Base-by-base conservation (phyloP, 2,329 filamentous ascomycete species). In the Aspergillus awamori region DNA sequence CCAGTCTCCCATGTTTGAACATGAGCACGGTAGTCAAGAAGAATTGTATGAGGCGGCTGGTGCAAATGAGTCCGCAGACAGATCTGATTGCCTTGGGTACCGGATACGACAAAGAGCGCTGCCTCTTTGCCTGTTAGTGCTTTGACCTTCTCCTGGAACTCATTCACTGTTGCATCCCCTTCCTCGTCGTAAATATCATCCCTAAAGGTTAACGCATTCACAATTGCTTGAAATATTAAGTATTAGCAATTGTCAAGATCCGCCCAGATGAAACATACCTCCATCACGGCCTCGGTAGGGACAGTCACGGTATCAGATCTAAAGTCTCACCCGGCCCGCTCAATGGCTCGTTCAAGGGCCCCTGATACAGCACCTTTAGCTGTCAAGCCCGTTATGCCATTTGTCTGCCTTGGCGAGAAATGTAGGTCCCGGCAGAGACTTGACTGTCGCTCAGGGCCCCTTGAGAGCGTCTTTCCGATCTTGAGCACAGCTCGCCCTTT, bases 81-180 rank as follows among this genome's bases (percentile, higher is more conserved):
- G 48, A 78, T 70, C 64, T 77, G 74, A 59, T 78, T 78, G n/a
- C 74, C 74, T 74, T 76, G 75, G n/a, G 75, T 78, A 2, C 76
- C 73, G 6, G 76, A 76, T 15, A 75, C 58, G 22, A 71, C 68
- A 60, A 74, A 75, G 3, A 77, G 63, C 1, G 69, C 70, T 8
- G 69, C 71, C 54, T 77, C 72, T 57, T 72, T 73, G 24, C 75
- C 75, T 1, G 72, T 73, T 2, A 77, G 56, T 17, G 64, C 63
- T 4, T 69, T 66, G 38, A 78, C 63, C 26, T 71, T 69, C 17
- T 69, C 60, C 59, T 77, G 69, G 24, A 77, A 70, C 5, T 63
- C 61, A 8, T 66, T 72, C 11, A 73, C 70, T 4, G 67, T 67
- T 10, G 54, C 49, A n/a, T 67, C 70, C 63, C 53, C 53, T 20